Conservation (phyloP, 495 filamentous ascomycete genomes). For the Xylaria acuta region DNA sequence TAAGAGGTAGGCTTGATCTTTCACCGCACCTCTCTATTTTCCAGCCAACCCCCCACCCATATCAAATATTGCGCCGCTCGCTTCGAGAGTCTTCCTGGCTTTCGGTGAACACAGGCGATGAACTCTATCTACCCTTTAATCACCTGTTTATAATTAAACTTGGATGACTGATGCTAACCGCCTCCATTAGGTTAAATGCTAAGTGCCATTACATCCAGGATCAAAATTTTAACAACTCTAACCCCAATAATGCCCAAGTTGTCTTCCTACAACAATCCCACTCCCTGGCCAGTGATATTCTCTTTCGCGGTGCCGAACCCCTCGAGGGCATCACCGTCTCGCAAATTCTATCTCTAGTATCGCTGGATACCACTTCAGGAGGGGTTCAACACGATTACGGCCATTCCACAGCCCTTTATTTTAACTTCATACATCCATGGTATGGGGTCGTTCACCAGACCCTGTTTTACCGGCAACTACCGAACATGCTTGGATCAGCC, state of each 20-base stretch:
- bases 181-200: slow-evolving; percentile 35
- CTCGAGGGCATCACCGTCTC: slow-evolving; percentile 37
- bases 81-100: background rate
- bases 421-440: slow-evolving; percentile 40
- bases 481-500: slow-evolving; percentile 24
- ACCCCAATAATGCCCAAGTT: slow-evolving; percentile 29
- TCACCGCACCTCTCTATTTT: background rate
- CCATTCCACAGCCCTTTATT: slow-evolving; percentile 34
- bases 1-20: slow-evolving; percentile 33
- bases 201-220: slow-evolving; percentile 44
- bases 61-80: background rate
- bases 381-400: slow-evolving; percentile 33
- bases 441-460: slow-evolving; percentile 38
- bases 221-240: slow-evolving; percentile 25
- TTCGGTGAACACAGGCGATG: background rate
- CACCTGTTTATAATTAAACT: background rate
- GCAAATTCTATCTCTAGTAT: slow-evolving; percentile 40
- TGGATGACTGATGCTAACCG: slow-evolving; percentile 23
- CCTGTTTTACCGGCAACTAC: slow-evolving; percentile 37
- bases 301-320: slow-evolving; percentile 37
- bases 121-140: background rate
- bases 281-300: slow-evolving; percentile 34
- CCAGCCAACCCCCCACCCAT: background rate
- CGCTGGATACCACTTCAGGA: slow-evolving; percentile 28
- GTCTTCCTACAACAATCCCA: slow-evolving; percentile 38